These are phyloP conservation scores for Lolium rigidum DNA, from an alignment of 176 grass and related monocot genomes.

Conservation along the genomic window DNA sequence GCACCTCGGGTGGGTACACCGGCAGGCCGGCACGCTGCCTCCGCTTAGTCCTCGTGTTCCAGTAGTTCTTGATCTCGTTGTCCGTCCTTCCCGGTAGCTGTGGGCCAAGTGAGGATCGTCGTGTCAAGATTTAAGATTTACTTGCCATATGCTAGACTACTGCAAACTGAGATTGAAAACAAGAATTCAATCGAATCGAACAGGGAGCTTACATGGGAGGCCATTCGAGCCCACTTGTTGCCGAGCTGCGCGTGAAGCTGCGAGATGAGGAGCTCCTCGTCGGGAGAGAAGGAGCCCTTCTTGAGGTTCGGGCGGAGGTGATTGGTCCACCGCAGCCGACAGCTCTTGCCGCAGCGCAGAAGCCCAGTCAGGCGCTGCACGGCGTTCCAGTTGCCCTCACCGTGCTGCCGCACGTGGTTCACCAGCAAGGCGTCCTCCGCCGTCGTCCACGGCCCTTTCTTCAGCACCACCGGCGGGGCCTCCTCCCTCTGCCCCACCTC, in stretches of 20 bases:
- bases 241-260: constrained; percentile 70
- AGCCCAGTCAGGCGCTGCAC: constrained; percentile 62
- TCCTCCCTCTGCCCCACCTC: not conserved
- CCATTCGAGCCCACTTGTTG: constrained; percentile 86
- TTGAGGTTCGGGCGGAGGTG: constrained; percentile 89
- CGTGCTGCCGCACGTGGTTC: constrained; percentile 59
- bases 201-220: constrained; percentile 42
- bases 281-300: constrained; percentile 74
- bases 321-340: constrained; percentile 83
- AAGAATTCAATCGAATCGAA: no score
- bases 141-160: not conserved
- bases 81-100: constrained; percentile 90
- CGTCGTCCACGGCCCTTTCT: constrained; percentile 74
- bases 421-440: constrained; percentile 61
- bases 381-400: constrained; percentile 77
- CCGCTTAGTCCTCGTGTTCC: constrained; percentile 87
- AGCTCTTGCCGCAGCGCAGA: constrained; percentile 84
- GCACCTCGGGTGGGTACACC: constrained; percentile 68
- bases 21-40: constrained; percentile 63
- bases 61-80: constrained; percentile 99
- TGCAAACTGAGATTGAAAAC: not conserved
- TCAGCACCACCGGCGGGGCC: constrained; percentile 36
- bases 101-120: not conserved
- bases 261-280: constrained; percentile 69
- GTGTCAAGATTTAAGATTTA: not conserved